Evolutionary conservation across 2,329 filamentous ascomycete species (phyloP), one percentile per base, ranked within the genome.

Genomic region (Laburnicola sp.): DNA sequence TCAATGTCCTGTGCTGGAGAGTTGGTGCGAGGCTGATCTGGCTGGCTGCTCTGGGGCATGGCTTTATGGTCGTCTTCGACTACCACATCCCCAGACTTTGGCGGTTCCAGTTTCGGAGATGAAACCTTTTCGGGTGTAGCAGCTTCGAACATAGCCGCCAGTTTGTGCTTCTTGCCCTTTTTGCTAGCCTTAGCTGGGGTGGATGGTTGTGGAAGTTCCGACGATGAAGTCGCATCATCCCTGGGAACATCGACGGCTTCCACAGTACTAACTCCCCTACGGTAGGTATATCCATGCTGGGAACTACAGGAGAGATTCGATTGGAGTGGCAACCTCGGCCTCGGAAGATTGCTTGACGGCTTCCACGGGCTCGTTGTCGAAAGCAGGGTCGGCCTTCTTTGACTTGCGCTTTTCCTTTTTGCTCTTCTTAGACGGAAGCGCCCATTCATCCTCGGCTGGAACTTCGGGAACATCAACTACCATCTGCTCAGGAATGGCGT

Each of bases 1-100:
- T 78, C 77, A 31, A 77, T 71, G 41, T 78, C 74, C 44, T 63
- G 61, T 22, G 64, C 55, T 16, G 70, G 69, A 38, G 64, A 60
- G 28, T 44, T 49, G 1, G 61, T 45, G 8, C 53, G 55, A 6
- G 64, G 59, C 31, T 60, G 59, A 22, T 27, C 30, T 34, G 30
- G n/a, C 21, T 50, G 43, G 6, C 30, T 11, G 21, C n/a, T 28
- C 26, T 49, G 40, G 6, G 45, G 26, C 25, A 32, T 26, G 31
- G 27, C 11, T 37, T 65, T 55, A 8, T 60, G 56, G 32, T 62
- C 58, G 34, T 63, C 56, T 50, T 59, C 62, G 38, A 62, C 55
- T 37, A 16, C 11, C n/a, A 5, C n/a, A n/a, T 31, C 22, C 3
- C 42, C 3, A 8, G 21, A n/a, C 25, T 36, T 45, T n/a, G 42